phyloP scores from a whole-genome alignment of 2,329 filamentous ascomycete species.

The Aspergillus pseudoterreus region DNA sequence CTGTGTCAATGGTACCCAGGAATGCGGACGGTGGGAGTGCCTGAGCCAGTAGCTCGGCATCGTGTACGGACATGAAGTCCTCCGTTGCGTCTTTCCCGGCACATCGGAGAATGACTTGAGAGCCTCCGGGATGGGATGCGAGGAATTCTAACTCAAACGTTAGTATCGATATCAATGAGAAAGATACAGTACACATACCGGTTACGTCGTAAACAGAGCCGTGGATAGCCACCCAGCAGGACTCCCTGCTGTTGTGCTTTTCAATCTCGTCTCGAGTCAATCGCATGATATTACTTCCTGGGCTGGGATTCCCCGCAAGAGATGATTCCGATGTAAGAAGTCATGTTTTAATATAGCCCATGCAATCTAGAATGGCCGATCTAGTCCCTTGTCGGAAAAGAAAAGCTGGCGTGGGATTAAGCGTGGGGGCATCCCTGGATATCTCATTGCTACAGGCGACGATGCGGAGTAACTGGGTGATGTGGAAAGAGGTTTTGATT shows the following conservation, averaged over 20 bases:
- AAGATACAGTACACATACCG: constrained; percentile 13
- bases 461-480: neutral
- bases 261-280: constrained; percentile 50
- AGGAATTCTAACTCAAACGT: constrained; percentile 24
- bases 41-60: constrained; percentile 25
- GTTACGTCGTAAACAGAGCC: constrained; percentile 52
- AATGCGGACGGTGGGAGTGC: constrained; percentile 22
- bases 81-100: constrained; percentile 35
- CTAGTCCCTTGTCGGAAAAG: neutral
- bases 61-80: constrained; percentile 34
- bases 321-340: neutral
- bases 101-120: constrained; percentile 29
- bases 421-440: constrained; percentile 10
- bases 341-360: no score
- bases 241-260: constrained; percentile 45
- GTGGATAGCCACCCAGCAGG: constrained; percentile 52
- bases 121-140: constrained; percentile 31
- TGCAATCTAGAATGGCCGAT: no score
- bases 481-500: no score
- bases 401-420: neutral
- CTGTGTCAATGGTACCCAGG: constrained; percentile 22
- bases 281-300: constrained; percentile 8
- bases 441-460: neutral
- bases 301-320: neutral
- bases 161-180: neutral